phyloP scores from a whole-genome alignment of 1,284 basidiomycete genomes.

The Ceratobasidium sp. region DNA sequence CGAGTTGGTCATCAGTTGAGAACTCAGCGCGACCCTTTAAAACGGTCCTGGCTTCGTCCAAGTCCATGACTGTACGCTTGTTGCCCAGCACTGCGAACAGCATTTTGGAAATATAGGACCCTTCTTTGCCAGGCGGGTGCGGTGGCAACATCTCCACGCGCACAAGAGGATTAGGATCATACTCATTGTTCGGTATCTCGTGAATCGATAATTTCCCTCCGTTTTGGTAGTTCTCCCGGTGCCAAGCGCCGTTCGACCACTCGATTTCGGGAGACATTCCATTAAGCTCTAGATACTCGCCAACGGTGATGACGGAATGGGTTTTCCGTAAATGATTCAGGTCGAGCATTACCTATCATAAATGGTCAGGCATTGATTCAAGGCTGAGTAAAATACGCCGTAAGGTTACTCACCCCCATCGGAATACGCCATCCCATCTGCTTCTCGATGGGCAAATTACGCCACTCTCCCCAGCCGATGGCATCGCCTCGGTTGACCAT shows the following conservation, averaged over 20 bases:
- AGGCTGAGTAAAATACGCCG: background rate
- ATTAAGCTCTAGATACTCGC: constrained; percentile 56
- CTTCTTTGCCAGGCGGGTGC: constrained; percentile 44
- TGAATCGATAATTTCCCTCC: constrained; percentile 48
- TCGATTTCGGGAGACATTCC: constrained; percentile 50
- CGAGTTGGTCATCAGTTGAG: constrained; percentile 48
- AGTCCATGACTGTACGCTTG: constrained; percentile 46
- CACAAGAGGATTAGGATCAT: constrained; percentile 50
- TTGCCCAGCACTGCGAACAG: constrained; percentile 42
- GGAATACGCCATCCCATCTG: constrained; percentile 55
- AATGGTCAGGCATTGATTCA: constrained; percentile 20
- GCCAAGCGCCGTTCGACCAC: constrained; percentile 53
- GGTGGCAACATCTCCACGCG: constrained; percentile 52
- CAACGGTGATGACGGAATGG: constrained; percentile 53
- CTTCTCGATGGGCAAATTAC: constrained; percentile 52
- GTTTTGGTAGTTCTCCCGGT: constrained; percentile 47
- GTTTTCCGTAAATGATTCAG: constrained; percentile 53
- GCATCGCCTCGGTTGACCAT: constrained; percentile 53
- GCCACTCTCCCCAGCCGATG: constrained; percentile 51
- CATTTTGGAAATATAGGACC: constrained; percentile 43
- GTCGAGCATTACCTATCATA: constrained; percentile 54
- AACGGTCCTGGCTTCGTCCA: constrained; percentile 48
- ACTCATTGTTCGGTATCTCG: constrained; percentile 53
- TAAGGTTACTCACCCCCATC: constrained; percentile 45
- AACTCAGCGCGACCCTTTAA: constrained; percentile 43